Percentiles rank a stretch among this genome's conserved stretches.
Conservation (phyloP, 345 rosid genomes). For the Corymbia maculata region DNA sequence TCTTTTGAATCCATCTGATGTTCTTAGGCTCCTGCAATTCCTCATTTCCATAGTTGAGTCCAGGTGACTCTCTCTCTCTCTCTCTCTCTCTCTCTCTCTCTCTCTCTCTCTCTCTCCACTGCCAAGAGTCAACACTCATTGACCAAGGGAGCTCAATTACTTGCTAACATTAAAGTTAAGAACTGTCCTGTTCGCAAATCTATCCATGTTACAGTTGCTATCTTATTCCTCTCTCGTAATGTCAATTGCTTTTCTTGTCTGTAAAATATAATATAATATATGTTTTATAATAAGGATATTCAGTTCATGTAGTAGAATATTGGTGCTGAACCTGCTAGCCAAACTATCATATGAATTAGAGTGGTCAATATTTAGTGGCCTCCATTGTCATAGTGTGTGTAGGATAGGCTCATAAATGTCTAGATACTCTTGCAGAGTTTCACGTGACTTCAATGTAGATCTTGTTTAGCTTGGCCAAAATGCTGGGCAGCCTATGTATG, state of each 20-base stretch:
- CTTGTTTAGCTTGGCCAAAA: not conserved
- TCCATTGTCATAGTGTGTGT: not conserved
- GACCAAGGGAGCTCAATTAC: not conserved
- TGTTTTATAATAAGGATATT: not conserved
- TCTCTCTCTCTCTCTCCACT: not conserved
- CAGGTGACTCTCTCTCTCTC: conserved; percentile 34
- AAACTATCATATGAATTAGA: not conserved
- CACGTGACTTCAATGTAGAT: not conserved
- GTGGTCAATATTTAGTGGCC: not conserved
- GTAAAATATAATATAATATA: not conserved
- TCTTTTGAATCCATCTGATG: conserved; percentile 62
- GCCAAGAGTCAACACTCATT: not conserved
- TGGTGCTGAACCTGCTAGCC: not conserved
- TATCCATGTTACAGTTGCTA: not conserved
- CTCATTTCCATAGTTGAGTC: conserved; percentile 69
- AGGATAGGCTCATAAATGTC: not conserved
- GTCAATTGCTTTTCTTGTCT: not conserved
- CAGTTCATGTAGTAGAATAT: not conserved
- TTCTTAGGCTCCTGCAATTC: conserved; percentile 60
- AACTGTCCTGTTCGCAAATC: not conserved
- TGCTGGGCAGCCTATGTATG: not conserved
- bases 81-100: too few species aligned
- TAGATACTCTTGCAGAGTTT: not conserved
- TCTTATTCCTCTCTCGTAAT: not conserved
- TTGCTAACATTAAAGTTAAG: not conserved